Evolutionary conservation across 2,329 filamentous ascomycete species (phyloP), one percentile per base, ranked within the genome.

Genomic region (Monosporascus sp.): DNA sequence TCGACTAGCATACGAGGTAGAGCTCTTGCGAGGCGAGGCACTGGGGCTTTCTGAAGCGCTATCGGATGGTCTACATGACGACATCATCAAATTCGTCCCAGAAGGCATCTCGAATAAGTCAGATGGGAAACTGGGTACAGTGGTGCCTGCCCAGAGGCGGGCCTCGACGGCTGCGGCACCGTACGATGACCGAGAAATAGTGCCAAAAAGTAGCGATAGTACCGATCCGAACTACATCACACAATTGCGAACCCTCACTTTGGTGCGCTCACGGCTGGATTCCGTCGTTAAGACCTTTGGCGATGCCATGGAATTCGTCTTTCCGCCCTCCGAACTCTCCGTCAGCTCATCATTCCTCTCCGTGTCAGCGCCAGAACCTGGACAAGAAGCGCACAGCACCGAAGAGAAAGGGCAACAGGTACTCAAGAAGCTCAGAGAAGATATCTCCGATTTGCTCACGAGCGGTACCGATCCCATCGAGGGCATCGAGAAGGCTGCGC

Each of bases 221-320:
- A 56, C 55, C 7, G 59, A 72, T 31, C 88, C 87, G 2, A 74
- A 78, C 34, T 90, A 87, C 69, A 86, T 97, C 58, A 80, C 81
- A 49, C 86, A 91, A 59, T 78, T 99, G 51, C 88, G 89, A 60
- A 95, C 88, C 15, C 78, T 99, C 38, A 89, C 88, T 3, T 80
- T 88, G 42, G 90, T 97, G 27, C 88, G 92, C 49, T 74, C 83
- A 2, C 87, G 91, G n/a, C 80, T 99, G 17, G 92, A 97, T 59
- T 81, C 85, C 1, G 92, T 97, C 24, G 91, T 97, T 64, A 88
- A 89, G 68, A 88, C 86, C 1, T 99, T 99, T 68, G 93, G 92
- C 41, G 88, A 95, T 62, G 93, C 94, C 34, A 96, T 97, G 89
- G 88, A 95, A 62, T 97, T 96, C 80, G 88, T 90, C 1, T 84